phyloP scores from a whole-genome alignment of 352 stramenopile genomes.

The Saprolegnia parasitica region DNA sequence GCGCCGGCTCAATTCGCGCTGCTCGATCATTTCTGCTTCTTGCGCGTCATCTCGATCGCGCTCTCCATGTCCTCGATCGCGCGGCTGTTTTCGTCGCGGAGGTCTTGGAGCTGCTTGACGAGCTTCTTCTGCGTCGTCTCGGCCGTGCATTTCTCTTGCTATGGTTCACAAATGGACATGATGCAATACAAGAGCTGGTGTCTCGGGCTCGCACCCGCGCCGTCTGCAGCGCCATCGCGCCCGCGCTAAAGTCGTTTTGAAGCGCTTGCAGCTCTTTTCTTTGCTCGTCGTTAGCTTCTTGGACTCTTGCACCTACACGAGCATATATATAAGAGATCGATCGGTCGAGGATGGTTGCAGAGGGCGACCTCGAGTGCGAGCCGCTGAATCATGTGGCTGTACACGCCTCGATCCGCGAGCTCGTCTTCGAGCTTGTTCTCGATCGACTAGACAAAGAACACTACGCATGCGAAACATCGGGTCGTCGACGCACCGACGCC shows the following conservation, averaged over 20 bases:
- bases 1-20: constrained; percentile 65
- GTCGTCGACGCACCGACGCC: constrained; percentile 42
- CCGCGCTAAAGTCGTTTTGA: constrained; percentile 51
- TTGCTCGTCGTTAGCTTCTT: constrained; percentile 65
- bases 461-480: background rate
- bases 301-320: constrained; percentile 29
- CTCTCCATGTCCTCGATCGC: constrained; percentile 71
- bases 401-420: constrained; percentile 58
- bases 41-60: constrained; percentile 63
- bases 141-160: constrained; percentile 63
- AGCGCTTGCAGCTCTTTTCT: constrained; percentile 56
- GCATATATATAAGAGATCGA: no score
- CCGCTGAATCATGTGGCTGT: constrained; percentile 81
- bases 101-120: constrained; percentile 62
- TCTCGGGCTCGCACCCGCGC: constrained; percentile 31
- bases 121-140: constrained; percentile 62
- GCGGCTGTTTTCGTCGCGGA: constrained; percentile 65
- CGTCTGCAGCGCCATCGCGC: constrained; percentile 46
- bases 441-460: constrained; percentile 44
- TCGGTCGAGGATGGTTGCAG: constrained; percentile 29
- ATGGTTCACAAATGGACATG: background rate
- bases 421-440: constrained; percentile 76
- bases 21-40: constrained; percentile 75
- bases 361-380: constrained; percentile 45
- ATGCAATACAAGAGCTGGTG: background rate